These are phyloP conservation scores for Thuja plicata DNA, from an alignment of 83 land plant species.

Conservation along the genomic window DNA sequence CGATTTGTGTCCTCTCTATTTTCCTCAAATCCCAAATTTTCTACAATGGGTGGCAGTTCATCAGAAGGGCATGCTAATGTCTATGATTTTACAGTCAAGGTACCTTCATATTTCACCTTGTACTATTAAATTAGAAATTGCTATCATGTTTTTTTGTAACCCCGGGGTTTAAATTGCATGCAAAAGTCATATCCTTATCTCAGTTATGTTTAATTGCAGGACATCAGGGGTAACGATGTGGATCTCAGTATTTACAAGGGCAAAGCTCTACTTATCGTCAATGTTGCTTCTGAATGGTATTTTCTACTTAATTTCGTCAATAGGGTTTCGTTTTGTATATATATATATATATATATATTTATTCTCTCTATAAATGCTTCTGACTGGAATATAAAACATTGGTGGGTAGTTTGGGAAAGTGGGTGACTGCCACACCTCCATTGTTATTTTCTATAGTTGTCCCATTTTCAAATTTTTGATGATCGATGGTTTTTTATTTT, in stretches of 20 bases:
- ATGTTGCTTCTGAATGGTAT: slow-evolving; percentile 74
- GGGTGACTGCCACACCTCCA: too few species aligned
- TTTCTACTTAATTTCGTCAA: background rate
- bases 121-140: background rate
- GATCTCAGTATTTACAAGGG: slow-evolving; percentile 50
- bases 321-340: too few species aligned
- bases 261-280: slow-evolving; percentile 70
- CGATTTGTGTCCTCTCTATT: too few species aligned
- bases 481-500: background rate
- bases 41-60: background rate
- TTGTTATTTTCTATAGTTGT: background rate
- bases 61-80: background rate
- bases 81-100: slow-evolving; percentile 4
- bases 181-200: background rate
- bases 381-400: too few species aligned
- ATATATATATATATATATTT: too few species aligned
- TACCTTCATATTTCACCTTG: background rate
- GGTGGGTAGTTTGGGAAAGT: too few species aligned
- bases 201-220: slow-evolving; percentile 25
- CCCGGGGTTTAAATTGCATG: background rate
- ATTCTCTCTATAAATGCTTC: too few species aligned
- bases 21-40: background rate
- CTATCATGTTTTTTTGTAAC: background rate
- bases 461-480: too few species aligned
- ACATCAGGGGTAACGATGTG: slow-evolving; percentile 55